A percentile compares a stretch with the other conserved stretches of the same genome.
Conservation (phyloP, 2,329 filamentous ascomycete genomes). For the Talaromyces sp. region DNA sequence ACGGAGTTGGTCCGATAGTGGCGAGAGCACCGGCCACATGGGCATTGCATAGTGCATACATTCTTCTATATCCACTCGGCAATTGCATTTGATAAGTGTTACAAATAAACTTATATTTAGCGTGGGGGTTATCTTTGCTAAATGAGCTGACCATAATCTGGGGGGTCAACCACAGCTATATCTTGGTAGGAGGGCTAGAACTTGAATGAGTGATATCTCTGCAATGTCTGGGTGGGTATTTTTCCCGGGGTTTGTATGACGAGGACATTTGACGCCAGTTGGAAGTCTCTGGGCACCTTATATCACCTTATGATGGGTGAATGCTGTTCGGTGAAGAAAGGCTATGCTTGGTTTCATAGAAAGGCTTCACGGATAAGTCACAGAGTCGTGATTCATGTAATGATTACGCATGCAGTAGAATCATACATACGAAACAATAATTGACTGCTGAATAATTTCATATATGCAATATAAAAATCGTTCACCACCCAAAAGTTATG, state of each 20-base stretch:
- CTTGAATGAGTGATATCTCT: not conserved
- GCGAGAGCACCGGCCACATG: not conserved
- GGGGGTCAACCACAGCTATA: not conserved
- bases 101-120: not conserved
- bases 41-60: not conserved
- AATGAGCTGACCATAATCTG: not conserved
- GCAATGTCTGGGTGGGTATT: not conserved
- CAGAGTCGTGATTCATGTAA: no score
- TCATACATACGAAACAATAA: no score
- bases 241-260: not conserved
- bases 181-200: not conserved
- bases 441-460: no score
- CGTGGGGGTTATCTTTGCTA: not conserved
- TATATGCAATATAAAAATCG: no score
- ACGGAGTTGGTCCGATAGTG: not conserved
- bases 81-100: not conserved
- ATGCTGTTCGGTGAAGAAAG: no score
- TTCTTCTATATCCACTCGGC: not conserved
- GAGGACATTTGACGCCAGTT: no score
- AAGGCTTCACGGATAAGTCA: no score
- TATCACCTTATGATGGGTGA: no score
- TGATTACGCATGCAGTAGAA: no score
- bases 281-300: no score
- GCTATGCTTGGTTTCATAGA: no score
- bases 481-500: no score